These are phyloP conservation scores for Colletotrichum caudatum DNA, from an alignment of 2,329 filamentous ascomycete species.

Conservation along the genomic window DNA sequence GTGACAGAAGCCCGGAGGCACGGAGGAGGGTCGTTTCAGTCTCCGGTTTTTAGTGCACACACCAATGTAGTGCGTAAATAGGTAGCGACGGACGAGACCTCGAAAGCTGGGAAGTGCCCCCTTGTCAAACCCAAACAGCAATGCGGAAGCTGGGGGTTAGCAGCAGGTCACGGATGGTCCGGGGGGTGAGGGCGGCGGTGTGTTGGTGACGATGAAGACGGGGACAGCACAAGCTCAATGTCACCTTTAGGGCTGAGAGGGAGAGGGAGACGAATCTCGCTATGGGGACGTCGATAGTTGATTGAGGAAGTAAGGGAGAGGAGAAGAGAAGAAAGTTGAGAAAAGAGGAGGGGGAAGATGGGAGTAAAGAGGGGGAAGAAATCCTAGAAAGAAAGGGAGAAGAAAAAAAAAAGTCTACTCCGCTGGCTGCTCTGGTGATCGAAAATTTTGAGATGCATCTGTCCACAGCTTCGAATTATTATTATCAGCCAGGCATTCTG, in stretches of 20 bases:
- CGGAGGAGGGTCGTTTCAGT: constrained; percentile 7
- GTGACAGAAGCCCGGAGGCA: constrained; percentile 10
- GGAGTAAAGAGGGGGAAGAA: background rate
- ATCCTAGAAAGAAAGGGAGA: background rate
- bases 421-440: constrained; percentile 24
- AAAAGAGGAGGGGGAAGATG: constrained; percentile 12
- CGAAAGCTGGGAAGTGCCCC: constrained; percentile 17
- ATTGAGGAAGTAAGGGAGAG: background rate
- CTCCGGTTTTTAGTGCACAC: constrained; percentile 20
- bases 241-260: background rate
- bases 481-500: constrained; percentile 2
- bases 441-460: constrained; percentile 39
- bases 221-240: constrained; percentile 24
- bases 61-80: background rate
- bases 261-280: background rate
- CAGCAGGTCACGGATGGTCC: constrained; percentile 22
- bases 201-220: constrained; percentile 16
- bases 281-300: background rate
- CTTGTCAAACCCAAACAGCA: constrained; percentile 28
- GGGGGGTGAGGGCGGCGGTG: background rate
- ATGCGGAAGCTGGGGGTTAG: constrained; percentile 19
- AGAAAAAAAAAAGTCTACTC: constrained; percentile 28
- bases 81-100: constrained; percentile 17
- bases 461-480: constrained; percentile 19
- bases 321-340: background rate